phyloP scores from a whole-genome alignment of 495 filamentous ascomycete genomes.

The Penicillium manginii region DNA sequence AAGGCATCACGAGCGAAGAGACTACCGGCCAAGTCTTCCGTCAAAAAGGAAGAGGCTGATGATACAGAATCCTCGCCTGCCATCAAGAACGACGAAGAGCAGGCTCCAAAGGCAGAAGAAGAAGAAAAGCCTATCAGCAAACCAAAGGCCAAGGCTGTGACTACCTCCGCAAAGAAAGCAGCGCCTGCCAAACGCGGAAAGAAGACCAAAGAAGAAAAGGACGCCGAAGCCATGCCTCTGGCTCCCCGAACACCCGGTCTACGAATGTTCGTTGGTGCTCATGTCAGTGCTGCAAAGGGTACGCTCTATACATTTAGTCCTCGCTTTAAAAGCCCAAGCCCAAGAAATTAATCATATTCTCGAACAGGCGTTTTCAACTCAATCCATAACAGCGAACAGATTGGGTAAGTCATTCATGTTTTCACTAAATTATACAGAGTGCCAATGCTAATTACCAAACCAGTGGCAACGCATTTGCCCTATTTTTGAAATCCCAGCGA shows the following conservation, averaged over 20 bases:
- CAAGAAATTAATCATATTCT: background rate
- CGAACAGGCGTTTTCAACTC: conserved; percentile 81
- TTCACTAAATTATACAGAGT: too few relatives aligned
- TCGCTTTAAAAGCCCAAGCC: background rate
- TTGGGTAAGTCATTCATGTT: conserved; percentile 54
- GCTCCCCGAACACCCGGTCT: conserved; percentile 68
- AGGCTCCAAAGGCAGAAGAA: conserved; percentile 16
- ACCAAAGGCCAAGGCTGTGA: conserved; percentile 1
- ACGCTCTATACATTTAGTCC: too few relatives aligned
- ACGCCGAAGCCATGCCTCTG: conserved; percentile 62
- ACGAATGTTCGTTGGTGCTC: conserved; percentile 87
- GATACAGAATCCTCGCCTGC: conserved; percentile 1
- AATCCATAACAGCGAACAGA: conserved; percentile 74
- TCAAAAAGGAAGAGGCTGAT: conserved; percentile 28
- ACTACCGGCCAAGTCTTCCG: background rate
- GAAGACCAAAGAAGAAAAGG: conserved; percentile 49
- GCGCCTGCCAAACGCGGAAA: conserved; percentile 25
- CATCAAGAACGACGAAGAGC: background rate
- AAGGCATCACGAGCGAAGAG: conserved; percentile 13
- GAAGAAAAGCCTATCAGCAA: conserved; percentile 7
- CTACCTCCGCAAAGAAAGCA: background rate
- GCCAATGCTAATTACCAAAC: conserved; percentile 16
- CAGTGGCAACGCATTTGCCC: conserved; percentile 86
- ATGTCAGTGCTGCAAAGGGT: conserved; percentile 88
- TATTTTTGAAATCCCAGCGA: conserved; percentile 93